These are phyloP conservation scores for Geosiphon pyriformis DNA, from an alignment of 192 early-diverging fungal species.

Conservation along the genomic window DNA sequence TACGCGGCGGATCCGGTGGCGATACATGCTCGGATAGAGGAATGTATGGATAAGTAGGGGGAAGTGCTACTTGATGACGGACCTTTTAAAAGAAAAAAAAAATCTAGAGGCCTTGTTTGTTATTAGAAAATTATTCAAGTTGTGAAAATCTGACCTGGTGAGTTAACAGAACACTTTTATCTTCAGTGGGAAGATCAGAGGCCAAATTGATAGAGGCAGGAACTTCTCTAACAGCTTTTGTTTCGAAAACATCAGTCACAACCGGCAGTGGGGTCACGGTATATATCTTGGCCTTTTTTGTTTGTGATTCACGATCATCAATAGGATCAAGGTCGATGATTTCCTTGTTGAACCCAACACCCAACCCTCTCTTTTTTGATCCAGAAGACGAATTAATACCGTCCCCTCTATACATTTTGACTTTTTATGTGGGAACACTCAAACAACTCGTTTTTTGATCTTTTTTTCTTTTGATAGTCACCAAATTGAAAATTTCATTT, in stretches of 20 bases:
- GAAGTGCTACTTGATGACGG: slow-evolving; percentile 91
- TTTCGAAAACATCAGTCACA: slow-evolving; percentile 26
- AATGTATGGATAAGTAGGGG: slow-evolving; percentile 77
- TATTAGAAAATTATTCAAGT: neutral
- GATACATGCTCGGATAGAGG: slow-evolving; percentile 83
- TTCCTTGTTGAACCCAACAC: too few relatives aligned
- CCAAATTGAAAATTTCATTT: too few relatives aligned
- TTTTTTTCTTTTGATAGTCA: too few relatives aligned
- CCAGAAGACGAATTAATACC: too few relatives aligned
- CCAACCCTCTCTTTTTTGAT: too few relatives aligned
- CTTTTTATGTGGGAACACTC: too few relatives aligned
- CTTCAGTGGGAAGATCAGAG: neutral
- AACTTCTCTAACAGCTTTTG: slow-evolving; percentile 23
- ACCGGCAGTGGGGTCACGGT: neutral
- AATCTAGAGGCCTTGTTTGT: neutral
- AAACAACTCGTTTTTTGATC: too few relatives aligned
- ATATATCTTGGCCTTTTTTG: neutral
- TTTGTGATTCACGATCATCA: neutral
- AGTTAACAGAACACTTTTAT: slow-evolving; percentile 18
- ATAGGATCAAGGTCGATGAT: neutral
- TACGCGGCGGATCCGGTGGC: slow-evolving; percentile 73
- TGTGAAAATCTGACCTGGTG: slow-evolving; percentile 23
- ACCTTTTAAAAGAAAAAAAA: slow-evolving; percentile 51
- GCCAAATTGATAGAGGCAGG: slow-evolving; percentile 18
- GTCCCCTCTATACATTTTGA: too few relatives aligned